Evolutionary conservation across 164 flowering plant species (phyloP), one percentile per base, ranked within the genome.

Genomic region (Platanus orientalis): DNA sequence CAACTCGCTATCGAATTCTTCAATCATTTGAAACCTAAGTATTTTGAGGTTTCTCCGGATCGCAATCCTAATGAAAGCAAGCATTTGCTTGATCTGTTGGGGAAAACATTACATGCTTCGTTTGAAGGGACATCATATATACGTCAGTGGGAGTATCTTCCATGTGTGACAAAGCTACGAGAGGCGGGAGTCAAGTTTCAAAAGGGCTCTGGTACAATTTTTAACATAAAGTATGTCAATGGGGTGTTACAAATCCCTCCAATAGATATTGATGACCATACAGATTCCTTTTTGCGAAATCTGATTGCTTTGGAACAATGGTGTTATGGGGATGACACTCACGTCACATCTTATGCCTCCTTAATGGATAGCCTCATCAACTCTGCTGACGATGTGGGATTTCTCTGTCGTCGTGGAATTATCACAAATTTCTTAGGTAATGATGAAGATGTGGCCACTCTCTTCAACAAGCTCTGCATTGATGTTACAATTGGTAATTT

Each of bases 31-130:
- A 36, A 7, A 36, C 42, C 42, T 7, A 36, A 3, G 42, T 1
- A 36, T 14, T n/a, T n/a, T n/a, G 12, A 36, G 42, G 9, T 1
- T 36, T 14, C 42, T 36, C 5, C 9, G 12, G 12, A 7, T 36
- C 9, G 12, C 9, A 7, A 7, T 3, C 1, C 42, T 7, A 7
- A 7, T 36, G 12, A 72, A 57, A 68, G 65, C 29, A 39, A 64
- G 24, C 78, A 78, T 61, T 50, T 78, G 12, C 76, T 78, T 1
- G 81, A 78, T 83, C 29, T 78, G 70, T 52, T 71, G 45, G 2
- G 63, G 1, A 7, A 36, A 10, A 36, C 42, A 36, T 14, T 36
- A 7, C 1, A 3, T 0, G 9, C 1, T 36, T 36, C 42, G 9
- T 14, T 36, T 36, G 1, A 10, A 14, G 12, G 12, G 12, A 10